These are phyloP conservation scores for Neurospora sp. DNA, from an alignment of 495 filamentous ascomycete genomes.

Conservation along the genomic window DNA sequence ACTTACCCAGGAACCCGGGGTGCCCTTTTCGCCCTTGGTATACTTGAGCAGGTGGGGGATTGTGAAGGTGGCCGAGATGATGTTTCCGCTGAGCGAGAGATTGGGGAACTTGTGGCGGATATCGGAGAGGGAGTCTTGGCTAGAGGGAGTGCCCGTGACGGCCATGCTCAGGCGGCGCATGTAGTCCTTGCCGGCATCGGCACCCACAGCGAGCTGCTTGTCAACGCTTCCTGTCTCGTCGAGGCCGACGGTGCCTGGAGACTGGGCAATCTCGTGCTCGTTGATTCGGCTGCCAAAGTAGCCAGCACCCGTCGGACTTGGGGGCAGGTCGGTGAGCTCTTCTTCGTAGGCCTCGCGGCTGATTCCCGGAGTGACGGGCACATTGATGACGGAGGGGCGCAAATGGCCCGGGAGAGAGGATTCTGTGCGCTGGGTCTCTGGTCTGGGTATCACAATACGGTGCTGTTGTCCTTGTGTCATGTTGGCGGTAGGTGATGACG, in stretches of 20 bases:
- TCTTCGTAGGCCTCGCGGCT: conserved; percentile 25
- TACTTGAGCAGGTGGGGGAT: conserved; percentile 67
- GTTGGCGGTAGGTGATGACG: not conserved
- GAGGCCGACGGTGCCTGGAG: conserved; percentile 8
- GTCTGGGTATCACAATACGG: not conserved
- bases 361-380: conserved; percentile 44
- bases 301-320: not conserved
- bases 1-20: not conserved
- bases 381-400: conserved; percentile 20
- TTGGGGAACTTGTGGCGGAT: conserved; percentile 52
- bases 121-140: conserved; percentile 43
- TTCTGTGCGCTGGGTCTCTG: conserved; percentile 6
- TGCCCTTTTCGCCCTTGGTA: conserved; percentile 32
- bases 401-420: conserved; percentile 26
- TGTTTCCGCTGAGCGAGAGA: conserved; percentile 63
- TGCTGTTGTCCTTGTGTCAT: not conserved
- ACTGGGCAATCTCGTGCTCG: conserved; percentile 18
- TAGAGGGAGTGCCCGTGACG: conserved; percentile 15
- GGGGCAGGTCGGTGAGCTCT: conserved; percentile 8
- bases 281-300: conserved; percentile 31
- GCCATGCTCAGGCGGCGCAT: conserved; percentile 53
- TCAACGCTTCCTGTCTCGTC: conserved; percentile 23
- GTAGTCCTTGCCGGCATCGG: conserved; percentile 48
- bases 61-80: conserved; percentile 82
- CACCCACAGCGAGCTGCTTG: conserved; percentile 39